Conservation (phyloP, 169 alveolate genomes). For the Cryptosporidium felis region DNA sequence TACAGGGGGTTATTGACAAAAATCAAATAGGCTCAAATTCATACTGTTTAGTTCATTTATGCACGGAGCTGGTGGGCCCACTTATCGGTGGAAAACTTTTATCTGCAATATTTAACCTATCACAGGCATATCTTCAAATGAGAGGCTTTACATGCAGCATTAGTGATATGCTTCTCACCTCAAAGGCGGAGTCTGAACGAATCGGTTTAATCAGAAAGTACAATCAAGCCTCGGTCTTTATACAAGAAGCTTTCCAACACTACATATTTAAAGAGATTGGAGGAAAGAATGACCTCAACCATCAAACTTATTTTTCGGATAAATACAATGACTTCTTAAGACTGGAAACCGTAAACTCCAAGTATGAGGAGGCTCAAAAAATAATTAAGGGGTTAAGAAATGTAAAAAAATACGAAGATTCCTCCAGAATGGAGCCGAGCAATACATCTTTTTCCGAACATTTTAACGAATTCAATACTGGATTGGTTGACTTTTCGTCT, state of each 20-base stretch:
- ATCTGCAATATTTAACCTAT: slow-evolving; percentile 90
- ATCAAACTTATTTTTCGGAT: slow-evolving; percentile 12
- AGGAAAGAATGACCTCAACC: slow-evolving; percentile 14
- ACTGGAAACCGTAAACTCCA: background rate
- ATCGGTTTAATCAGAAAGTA: slow-evolving; percentile 74
- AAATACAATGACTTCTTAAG: background rate
- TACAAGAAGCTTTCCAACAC: slow-evolving; percentile 55
- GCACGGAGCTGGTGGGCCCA: slow-evolving; percentile 93
- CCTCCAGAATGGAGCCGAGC: too few species aligned
- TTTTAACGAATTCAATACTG: background rate
- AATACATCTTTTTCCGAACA: too few species aligned
- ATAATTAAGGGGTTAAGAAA: background rate
- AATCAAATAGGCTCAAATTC: slow-evolving; percentile 95
- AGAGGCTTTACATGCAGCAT: slow-evolving; percentile 95
- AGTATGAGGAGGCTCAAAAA: background rate
- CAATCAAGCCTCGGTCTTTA: slow-evolving; percentile 50
- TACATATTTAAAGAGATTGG: slow-evolving; percentile 38
- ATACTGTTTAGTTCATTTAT: slow-evolving; percentile 94
- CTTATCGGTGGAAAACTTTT: slow-evolving; percentile 91
- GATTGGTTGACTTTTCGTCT: slow-evolving; percentile 1
- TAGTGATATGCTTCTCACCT: slow-evolving; percentile 90
- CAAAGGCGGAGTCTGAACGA: slow-evolving; percentile 85
- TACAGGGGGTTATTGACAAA: slow-evolving; percentile 96
- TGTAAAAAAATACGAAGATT: background rate
- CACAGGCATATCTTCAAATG: slow-evolving; percentile 89